Percentiles rank a stretch among this genome's conserved stretches.
Conservation (phyloP, 176 grass and related monocot species). For the Musa schizocarpa region DNA sequence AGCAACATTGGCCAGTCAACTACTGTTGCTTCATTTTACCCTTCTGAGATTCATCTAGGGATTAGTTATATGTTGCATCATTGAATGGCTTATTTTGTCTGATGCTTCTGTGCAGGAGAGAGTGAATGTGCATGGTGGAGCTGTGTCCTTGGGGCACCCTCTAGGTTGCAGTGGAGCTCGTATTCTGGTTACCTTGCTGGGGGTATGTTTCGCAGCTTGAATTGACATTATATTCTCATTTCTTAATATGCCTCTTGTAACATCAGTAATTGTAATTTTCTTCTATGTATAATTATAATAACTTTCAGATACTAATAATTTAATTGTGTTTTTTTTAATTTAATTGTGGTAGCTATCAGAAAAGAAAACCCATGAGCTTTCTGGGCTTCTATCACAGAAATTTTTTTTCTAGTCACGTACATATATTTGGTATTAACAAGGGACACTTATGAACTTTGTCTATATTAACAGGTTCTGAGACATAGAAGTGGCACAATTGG, state of each 20-base stretch:
- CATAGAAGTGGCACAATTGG: conserved; percentile 70
- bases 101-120: conserved; percentile 26
- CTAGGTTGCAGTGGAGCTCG: conserved; percentile 86
- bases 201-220: conserved; percentile 44
- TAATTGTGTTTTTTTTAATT: too few species aligned
- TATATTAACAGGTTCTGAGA: conserved; percentile 44
- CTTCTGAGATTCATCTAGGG: neutral
- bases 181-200: conserved; percentile 79
- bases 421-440: neutral
- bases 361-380: neutral
- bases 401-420: neutral
- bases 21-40: neutral
- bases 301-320: neutral
- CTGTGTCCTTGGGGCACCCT: conserved; percentile 91
- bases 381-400: neutral
- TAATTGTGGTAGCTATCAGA: neutral
- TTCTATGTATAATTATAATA: neutral
- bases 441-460: neutral
- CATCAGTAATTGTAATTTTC: conserved; percentile 1
- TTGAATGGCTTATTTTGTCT: neutral
- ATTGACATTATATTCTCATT: neutral
- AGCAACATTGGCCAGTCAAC: neutral
- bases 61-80: neutral
- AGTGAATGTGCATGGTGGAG: conserved; percentile 80
- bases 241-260: neutral